Base-by-base conservation (phyloP, 2,329 filamentous ascomycete genomes). In the Alternaria alternata region DNA sequence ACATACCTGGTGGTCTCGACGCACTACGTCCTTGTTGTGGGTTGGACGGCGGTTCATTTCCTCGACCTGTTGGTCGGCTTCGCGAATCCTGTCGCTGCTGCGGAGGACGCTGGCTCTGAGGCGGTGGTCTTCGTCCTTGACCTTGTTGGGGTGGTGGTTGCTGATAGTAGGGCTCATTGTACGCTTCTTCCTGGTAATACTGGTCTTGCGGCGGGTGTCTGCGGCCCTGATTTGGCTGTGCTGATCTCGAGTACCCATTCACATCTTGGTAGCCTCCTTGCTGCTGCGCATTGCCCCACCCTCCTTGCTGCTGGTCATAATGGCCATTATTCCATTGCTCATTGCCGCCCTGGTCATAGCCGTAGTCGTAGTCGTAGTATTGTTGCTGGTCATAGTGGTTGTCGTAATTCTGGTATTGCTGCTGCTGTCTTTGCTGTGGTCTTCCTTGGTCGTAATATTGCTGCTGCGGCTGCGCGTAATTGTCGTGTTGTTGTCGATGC, bases 401-500 rank as follows among this genome's bases (percentile, higher is more conserved):
- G 54, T 75, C 63, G 56, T 78, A 73, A 57, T 69, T 66, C 20
- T 66, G 67, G 38, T 72, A 71, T 51, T 68, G 68, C 59, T 55
- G 65, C 54, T 55, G 65, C 53, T 68, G 65, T 20, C 54, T 38
- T 18, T 61, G 61, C 22, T 57, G 60, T 12, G 60, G 48, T 16
- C 56, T 49, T 24, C 51, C 55, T 44, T 77, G 72, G 44, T 75
- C 64, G 60, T 77, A 71, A 60, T 78, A 75, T 39, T 39, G 36
- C 36, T 39, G 70, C 54, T 70, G 77, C 57, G 72, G 68, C 57
- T 75, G 76, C 51, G 74, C 66, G 61, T 78, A 77, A 30, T 71
- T 64, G 56, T 72, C 68, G 64, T 77, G 68, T 52, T 75, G 75
- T 63, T 79, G 76, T 63, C 79, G 77, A 67, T 81, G 79, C 24